Evolutionary conservation across 1,284 basidiomycete species (phyloP).

Genomic region (Mycosarcoma maydis): DNA sequence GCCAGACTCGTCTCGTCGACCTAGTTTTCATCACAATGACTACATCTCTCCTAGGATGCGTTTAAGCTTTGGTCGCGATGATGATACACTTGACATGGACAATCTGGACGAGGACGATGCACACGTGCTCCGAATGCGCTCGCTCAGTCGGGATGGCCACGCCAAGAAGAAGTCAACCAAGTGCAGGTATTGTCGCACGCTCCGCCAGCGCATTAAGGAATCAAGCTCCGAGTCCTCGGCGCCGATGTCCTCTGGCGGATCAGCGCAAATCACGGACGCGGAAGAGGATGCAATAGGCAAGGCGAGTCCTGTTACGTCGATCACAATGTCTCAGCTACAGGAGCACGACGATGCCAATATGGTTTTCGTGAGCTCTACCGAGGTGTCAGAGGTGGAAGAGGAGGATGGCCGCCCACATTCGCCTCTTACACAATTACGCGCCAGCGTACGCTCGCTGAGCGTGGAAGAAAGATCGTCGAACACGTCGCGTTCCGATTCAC

Average conservation of each 20-base stretch:
- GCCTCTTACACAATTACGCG: constrained; percentile 17
- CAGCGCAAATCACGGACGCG: constrained; percentile 39
- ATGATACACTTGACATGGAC: constrained; percentile 8
- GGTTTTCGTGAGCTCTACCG: constrained; percentile 12
- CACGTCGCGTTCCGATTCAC: constrained; percentile 21
- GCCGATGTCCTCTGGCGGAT: constrained; percentile 30
- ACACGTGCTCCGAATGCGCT: constrained; percentile 19
- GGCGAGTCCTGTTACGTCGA: constrained; percentile 1
- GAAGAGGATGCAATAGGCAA: constrained; percentile 18
- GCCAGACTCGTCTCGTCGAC: constrained; percentile 41
- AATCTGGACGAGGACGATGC: constrained; percentile 30
- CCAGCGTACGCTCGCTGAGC: constrained; percentile 42
- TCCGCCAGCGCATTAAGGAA: constrained; percentile 33
- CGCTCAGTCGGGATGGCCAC: constrained; percentile 38
- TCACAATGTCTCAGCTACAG: neutral
- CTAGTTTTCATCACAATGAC: constrained; percentile 35
- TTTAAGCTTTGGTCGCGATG: constrained; percentile 11
- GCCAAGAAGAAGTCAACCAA: constrained; percentile 49
- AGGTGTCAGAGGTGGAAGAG: constrained; percentile 34
- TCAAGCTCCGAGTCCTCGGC: constrained; percentile 19
- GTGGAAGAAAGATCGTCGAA: constrained; percentile 22
- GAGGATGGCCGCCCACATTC: constrained; percentile 22
- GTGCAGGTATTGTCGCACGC: constrained; percentile 39
- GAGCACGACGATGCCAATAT: neutral
- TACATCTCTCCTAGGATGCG: constrained; percentile 12